phyloP scores from a whole-genome alignment of 1,139 yeast genomes.

The Blastobotrys aristatus region DNA sequence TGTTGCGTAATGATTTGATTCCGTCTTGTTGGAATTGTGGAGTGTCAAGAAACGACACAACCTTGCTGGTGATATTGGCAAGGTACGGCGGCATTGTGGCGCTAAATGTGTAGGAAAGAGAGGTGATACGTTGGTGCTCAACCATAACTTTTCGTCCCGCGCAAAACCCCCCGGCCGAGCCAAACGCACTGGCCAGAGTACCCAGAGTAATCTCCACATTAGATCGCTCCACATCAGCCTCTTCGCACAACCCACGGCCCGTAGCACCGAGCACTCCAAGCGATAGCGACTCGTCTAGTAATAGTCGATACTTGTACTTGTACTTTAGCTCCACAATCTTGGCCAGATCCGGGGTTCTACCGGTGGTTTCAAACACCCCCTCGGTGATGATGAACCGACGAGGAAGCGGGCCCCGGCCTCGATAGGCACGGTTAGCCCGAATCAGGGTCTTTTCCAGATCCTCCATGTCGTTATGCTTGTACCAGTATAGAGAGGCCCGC shows the following conservation, averaged over 20 bases:
- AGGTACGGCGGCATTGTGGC: slow-evolving; percentile 94
- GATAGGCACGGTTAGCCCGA: slow-evolving; percentile 48
- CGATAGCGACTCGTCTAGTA: slow-evolving; percentile 82
- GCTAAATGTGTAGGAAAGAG: slow-evolving; percentile 85
- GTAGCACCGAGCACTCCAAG: slow-evolving; percentile 78
- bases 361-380: slow-evolving; percentile 76
- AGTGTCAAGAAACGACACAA: slow-evolving; percentile 39
- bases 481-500: slow-evolving; percentile 75
- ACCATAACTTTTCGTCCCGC: slow-evolving; percentile 82
- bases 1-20: slow-evolving; percentile 35
- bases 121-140: slow-evolving; percentile 86
- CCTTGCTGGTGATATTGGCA: slow-evolving; percentile 66
- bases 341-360: slow-evolving; percentile 73
- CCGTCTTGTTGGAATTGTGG: slow-evolving; percentile 29
- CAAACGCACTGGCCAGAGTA: slow-evolving; percentile 74
- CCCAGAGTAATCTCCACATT: slow-evolving; percentile 80
- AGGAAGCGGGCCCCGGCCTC: slow-evolving; percentile 57
- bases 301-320: slow-evolving; percentile 75
- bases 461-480: slow-evolving; percentile 80
- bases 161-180: slow-evolving; percentile 94
- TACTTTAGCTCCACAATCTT: slow-evolving; percentile 69
- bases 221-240: slow-evolving; percentile 54
- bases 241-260: slow-evolving; percentile 85
- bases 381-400: slow-evolving; percentile 90
- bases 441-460: slow-evolving; percentile 67